phyloP scores from a whole-genome alignment of 208 protist genomes.

The Crithidia thermophila region DNA sequence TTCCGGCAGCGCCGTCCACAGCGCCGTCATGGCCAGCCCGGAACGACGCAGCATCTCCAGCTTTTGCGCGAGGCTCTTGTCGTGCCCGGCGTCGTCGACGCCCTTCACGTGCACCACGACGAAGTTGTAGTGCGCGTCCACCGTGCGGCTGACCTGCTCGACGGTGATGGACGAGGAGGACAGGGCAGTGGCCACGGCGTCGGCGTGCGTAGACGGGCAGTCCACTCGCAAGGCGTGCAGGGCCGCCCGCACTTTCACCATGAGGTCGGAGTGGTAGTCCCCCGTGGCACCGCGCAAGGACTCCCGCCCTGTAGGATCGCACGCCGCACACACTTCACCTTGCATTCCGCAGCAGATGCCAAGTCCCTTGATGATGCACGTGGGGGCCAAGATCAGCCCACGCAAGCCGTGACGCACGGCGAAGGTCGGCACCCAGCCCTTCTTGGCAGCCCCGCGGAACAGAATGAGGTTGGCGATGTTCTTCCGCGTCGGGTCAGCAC shows the following conservation, averaged over 20 bases:
- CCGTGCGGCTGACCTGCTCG: constrained; percentile 4
- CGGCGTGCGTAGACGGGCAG: constrained; percentile 11
- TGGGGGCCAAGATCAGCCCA: constrained; percentile 66
- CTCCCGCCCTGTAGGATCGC: constrained; percentile 17
- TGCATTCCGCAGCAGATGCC: constrained; percentile 62
- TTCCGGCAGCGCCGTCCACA: constrained; percentile 53
- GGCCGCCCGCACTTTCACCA: constrained; percentile 54
- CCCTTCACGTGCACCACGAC: constrained; percentile 80
- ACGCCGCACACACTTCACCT: constrained; percentile 14
- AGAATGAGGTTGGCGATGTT: constrained; percentile 62
- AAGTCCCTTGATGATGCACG: constrained; percentile 75
- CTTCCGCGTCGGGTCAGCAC: constrained; percentile 26
- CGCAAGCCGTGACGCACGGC: constrained; percentile 52
- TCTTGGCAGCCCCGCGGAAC: constrained; percentile 66
- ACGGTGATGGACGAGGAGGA: background rate
- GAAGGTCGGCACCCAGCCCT: constrained; percentile 72
- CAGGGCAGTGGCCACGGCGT: constrained; percentile 5
- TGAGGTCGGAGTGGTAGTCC: constrained; percentile 52
- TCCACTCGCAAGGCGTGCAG: constrained; percentile 43
- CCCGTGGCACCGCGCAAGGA: constrained; percentile 50
- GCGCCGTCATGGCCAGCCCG: constrained; percentile 46
- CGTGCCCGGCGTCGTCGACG: constrained; percentile 73
- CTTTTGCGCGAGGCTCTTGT: constrained; percentile 45
- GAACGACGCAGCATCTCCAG: constrained; percentile 53
- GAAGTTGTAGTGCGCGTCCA: constrained; percentile 43